Base-by-base conservation (phyloP, 345 rosid genomes). In the Viola odorata region DNA sequence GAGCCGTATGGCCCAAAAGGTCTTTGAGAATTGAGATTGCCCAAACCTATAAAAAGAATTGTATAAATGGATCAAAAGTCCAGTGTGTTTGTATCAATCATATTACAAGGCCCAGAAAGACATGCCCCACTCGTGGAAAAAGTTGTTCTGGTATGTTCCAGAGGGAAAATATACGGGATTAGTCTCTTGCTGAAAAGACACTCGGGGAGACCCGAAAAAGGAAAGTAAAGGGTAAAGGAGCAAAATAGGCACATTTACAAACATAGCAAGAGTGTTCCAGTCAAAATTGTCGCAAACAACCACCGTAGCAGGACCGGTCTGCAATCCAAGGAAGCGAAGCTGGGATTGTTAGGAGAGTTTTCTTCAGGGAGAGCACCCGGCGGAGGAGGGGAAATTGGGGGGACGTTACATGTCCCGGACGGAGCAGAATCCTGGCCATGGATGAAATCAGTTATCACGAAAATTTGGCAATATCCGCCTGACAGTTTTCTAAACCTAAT, bases 331-430 rank as follows among this genome's bases (percentile, higher is more conserved):
- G 39, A 51, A 53, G 84, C 84, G 40, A 10, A 48, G 65, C 73
- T 78, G 42, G 60, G 17, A 12, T 74, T 69, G 50, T 23, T 23
- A 0, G 73, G 64, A 0, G 80, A 23, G 60, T 54, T 60, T 47
- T 62, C 72, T 40, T 57, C 67, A n/a, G 36, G 16, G 14, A 62
- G n/a, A 16, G 73, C 68, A 0, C 91, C 84, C 37, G 95, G 96
- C 14, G 85, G 86, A 40, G 99, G 99, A 3, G 99, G 90, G 0
- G 97, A 65, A 11, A 77, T 66, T 0, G 65, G 63, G 6, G 99
- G 96, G 61, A 77, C 78, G 63, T 90, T 91, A 23, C 99, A 94
- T 45, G 85, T 79, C 0, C 97, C 99, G 32, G 73, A 81, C 17
- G 84, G 77, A 32, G 89, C 91, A 70, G 88, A 86, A 58, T 68